Conservation (phyloP, 2,329 filamentous ascomycete species). For the Cytospora leucostoma region DNA sequence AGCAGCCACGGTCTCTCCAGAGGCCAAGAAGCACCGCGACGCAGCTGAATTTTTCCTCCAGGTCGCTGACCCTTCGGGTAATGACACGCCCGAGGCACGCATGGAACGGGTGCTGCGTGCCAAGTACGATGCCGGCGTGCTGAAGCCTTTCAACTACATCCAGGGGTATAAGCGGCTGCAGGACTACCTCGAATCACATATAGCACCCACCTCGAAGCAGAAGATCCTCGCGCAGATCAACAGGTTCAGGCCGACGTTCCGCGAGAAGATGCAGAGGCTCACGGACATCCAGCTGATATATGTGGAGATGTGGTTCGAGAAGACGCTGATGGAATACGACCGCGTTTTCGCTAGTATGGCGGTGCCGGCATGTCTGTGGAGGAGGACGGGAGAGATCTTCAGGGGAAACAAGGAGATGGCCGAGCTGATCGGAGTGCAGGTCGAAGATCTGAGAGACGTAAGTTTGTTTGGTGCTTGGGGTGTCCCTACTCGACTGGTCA, state of each 20-base stretch:
- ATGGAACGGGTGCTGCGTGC: conserved; percentile 93
- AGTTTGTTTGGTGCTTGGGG: conserved; percentile 41
- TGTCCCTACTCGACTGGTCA: conserved; percentile 4
- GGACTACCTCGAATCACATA: conserved; percentile 87
- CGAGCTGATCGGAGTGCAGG: conserved; percentile 88
- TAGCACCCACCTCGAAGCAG: conserved; percentile 78
- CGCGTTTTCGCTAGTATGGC: conserved; percentile 99
- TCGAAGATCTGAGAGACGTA: conserved; percentile 88
- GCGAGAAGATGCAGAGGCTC: conserved; percentile 88
- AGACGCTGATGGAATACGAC: conserved; percentile 95
- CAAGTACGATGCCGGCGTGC: conserved; percentile 91
- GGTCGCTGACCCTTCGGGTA: conserved; percentile 88
- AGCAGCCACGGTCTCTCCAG: conserved; percentile 58
- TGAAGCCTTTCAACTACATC: conserved; percentile 98
- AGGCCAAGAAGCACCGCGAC: conserved; percentile 53
- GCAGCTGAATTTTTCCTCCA: conserved; percentile 94
- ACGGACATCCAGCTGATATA: conserved; percentile 93
- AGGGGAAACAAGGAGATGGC: conserved; percentile 99
- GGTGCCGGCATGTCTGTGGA: conserved; percentile 95
- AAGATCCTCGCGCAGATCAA: conserved; percentile 91
- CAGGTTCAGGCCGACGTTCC: conserved; percentile 91
- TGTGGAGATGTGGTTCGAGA: conserved; percentile 99
- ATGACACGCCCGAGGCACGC: conserved; percentile 83
- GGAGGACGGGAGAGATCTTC: conserved; percentile 95
- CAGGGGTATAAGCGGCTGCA: conserved; percentile 90